Base-by-base conservation (phyloP, 2,329 filamentous ascomycete genomes). In the Colletotrichum tamarilloi region DNA sequence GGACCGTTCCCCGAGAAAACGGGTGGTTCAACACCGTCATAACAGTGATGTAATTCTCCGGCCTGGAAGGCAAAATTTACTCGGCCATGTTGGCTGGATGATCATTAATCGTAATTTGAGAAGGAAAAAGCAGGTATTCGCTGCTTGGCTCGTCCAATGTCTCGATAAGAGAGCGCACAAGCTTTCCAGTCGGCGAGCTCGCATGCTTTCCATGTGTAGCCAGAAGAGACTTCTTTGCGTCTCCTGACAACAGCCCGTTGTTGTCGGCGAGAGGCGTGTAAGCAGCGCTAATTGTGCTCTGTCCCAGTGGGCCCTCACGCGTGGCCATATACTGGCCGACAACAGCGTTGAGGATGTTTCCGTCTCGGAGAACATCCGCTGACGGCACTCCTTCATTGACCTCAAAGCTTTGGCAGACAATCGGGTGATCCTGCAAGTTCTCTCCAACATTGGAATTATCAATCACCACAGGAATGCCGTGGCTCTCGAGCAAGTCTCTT, bases 1-100 rank as follows among this genome's bases (percentile, higher is more conserved):
- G 91, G 68, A 91, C 87, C 52, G 84, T 84, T 5, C 91, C 91
- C 0, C 90, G 86, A 1, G 88, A 90, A 76, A 90, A 87, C 0
- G 91, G 91, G 68, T 92, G 91, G 67, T 89, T 89, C 30, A 91
- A 87, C 73, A 90, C 89, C 0, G 87, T 85, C 75, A 88, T 88
- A 72, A 88, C 82, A 14, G 88, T 88, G 64, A 90, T 84, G 77
- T 88, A 89, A 76, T 91, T 87, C 70, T 84, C 81, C 4, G 83
- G 82, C 1, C 77, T 76, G 5, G 75, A 76, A 32, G 80, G 67
- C 26, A 72, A 24, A 5, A 72, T 68, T 5, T 68, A 58, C 57
- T 72, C 79, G 9, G 76, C 77, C 74, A 80, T 78, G 72, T 77
- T 78, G 26, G 79, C 77, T 0, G 65, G 69, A 19, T 58, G 38